Evolutionary conservation across 2,329 filamentous ascomycete species (phyloP), one percentile per base, ranked within the genome.

Genomic region (Cyphellophora europaea): DNA sequence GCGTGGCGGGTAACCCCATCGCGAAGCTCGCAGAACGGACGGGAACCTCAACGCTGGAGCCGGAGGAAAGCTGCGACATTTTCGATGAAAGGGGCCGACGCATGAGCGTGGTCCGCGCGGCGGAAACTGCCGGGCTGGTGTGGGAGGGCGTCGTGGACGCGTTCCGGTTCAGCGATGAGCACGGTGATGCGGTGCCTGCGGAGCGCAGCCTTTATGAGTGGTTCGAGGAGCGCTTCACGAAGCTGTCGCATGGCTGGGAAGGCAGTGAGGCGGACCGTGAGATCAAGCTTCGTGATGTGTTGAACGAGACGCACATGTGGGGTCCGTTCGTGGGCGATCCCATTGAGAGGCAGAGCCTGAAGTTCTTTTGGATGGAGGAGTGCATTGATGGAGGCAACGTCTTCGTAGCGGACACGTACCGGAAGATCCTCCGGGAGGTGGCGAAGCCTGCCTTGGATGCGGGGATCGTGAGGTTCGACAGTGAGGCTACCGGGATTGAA

Each of bases 331-430:
- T 80, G 6, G 77, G 77, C 5, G 72, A 71, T 40, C 63, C 70
- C 0, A 61, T 77, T 18, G 66, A 72, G 45, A 64, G 56, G 29
- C 76, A 80, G 51, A 78, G 72, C 48, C 53, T 81, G 41, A 74
- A 69, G 47, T 80, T 74, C 53, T 78, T 79, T 49, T 77, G 71
- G 61, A 57, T 81, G 17, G 77, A 81, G 49, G 74, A 79, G 50
- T 78, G 73, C 38, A 72, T 79, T 32, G 75, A 79, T 47, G 76
- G 76, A 12, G 74, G 72, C 51, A 79, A 78, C 47, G 64, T 74
- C 19, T 77, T 79, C 41, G 71, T 79, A 19, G 71, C 72, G 3
- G 72, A 66, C 2, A 79, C 72, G 3, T 79, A 79, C 50, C 60
- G 65, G 17, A 66, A 66, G 37, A 72, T 79, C n/a, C 52, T 80